Percentiles rank a stretch among this genome's conserved stretches.
Conservation (phyloP, 1,139 yeast species). For the Sugiyamaella japonica region DNA sequence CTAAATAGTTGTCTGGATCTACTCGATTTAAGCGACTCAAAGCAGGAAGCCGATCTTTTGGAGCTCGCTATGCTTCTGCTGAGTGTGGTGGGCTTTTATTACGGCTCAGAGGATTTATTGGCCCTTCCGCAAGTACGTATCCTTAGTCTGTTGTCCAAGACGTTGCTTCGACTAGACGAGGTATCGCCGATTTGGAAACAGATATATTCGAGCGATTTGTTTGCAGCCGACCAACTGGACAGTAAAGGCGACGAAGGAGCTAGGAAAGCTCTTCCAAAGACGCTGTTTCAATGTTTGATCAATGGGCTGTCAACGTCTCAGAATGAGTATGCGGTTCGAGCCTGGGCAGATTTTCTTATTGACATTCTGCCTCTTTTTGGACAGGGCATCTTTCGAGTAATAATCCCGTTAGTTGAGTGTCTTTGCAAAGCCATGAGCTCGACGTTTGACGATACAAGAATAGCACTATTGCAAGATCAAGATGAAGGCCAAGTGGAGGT, state of each 20-base stretch:
- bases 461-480: conserved; percentile 12
- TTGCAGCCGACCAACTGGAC: conserved; percentile 3
- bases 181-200: conserved; percentile 18
- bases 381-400: conserved; percentile 53
- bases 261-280: conserved; percentile 9
- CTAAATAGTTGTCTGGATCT: conserved; percentile 5
- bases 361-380: conserved; percentile 51
- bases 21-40: conserved; percentile 11
- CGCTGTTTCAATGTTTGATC: conserved; percentile 18
- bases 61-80: conserved; percentile 21
- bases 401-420: conserved; percentile 52
- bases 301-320: conserved; percentile 15
- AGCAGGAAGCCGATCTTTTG: conserved; percentile 18
- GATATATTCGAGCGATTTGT: conserved; percentile 12
- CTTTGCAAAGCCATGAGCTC: conserved; percentile 49
- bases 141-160: conserved; percentile 22
- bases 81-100: conserved; percentile 20
- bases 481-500: background rate
- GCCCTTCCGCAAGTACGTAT: conserved; percentile 23
- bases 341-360: conserved; percentile 51
- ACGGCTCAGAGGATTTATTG: conserved; percentile 14
- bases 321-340: conserved; percentile 23
- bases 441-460: conserved; percentile 41
- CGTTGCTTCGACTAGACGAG: conserved; percentile 4
- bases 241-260: background rate